Evolutionary conservation across 192 early-diverging fungal species (phyloP), one percentile per base, ranked within the genome.

Genomic region (Coemansia sp.): DNA sequence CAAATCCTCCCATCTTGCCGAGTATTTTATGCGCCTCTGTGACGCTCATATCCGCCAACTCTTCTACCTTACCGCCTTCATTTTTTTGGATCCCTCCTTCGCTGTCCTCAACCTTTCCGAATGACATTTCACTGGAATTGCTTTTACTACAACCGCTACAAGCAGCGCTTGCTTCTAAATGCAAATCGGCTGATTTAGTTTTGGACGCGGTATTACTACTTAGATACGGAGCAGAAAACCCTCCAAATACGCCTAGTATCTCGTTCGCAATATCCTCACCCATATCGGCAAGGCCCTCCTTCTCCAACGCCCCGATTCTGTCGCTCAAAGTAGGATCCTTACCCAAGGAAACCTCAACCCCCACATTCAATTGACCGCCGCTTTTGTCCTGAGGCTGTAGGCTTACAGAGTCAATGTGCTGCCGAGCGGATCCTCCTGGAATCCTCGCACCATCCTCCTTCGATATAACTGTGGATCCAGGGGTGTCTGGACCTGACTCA

Each of bases 1-100:
- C 41, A 52, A 81, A 81, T 58, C 78, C 78, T 41, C 78, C 78
- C 19, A 69, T 57, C 21, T 64, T 26, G 8, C 47, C 42, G 8
- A 81, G 19, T n/a, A 81, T 69, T 22, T 13, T 8, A 18, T 63
- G 26, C 19, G 67, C 78, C 36, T 81, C 78, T 2, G 6, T 62
- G 6, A 68, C 70, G 22, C 51, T 67, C 76, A 78, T 78, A 47
- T 78, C 76, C 19, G 54, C 18, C 22, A 77, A 45, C 19, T 64
- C 57, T 15, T 49, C 66, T 39, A 19, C 36, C 39, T 63, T 26
- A 22, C 13, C 10, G 43, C 43, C 8, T 9, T 15, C 4, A 45
- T 45, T 45, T 45, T 45, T 15, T 45, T 45, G 43, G 13, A 15
- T 9, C 43, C 13, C 13, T 9, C 13, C 13, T 15, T 15, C 43